These are phyloP conservation scores for Pouteria glomerata DNA, from an alignment of 148 eudicot species.

Conservation along the genomic window DNA sequence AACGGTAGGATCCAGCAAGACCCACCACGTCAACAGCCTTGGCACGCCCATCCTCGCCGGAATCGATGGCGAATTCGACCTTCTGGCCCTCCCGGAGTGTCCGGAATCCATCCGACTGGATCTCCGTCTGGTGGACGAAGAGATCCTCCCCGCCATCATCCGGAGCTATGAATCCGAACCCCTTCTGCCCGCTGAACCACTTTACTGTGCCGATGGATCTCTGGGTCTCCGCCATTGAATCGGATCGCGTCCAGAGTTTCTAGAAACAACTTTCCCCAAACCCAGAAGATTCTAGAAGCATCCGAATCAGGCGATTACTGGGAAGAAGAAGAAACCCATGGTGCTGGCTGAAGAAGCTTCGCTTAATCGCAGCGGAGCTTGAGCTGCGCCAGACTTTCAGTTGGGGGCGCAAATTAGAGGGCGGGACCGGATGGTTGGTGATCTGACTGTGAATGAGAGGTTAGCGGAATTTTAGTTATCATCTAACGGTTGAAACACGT, in stretches of 20 bases:
- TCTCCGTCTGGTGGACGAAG: slow-evolving; percentile 66
- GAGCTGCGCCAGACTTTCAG: neutral
- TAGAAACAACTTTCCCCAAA: neutral
- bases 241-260: neutral
- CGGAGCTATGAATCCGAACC: slow-evolving; percentile 64
- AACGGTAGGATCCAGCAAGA: slow-evolving; percentile 11
- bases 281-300: neutral
- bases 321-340: neutral
- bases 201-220: slow-evolving; percentile 43
- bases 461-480: neutral
- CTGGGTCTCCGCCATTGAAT: slow-evolving; percentile 21
- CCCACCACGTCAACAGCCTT: slow-evolving; percentile 50
- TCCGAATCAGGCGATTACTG: neutral
- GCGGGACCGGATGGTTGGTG: slow-evolving; percentile 6
- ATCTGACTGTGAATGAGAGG: slow-evolving; percentile 14
- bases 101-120: slow-evolving; percentile 54
- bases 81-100: slow-evolving; percentile 54
- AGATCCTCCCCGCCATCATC: slow-evolving; percentile 49
- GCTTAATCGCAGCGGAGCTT: neutral
- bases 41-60: slow-evolving; percentile 45
- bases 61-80: slow-evolving; percentile 45
- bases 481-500: neutral
- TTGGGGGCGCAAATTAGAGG: neutral
- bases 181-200: slow-evolving; percentile 71
- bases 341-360: neutral